Evolutionary conservation across 345 rosid genomes (phyloP).

Genomic region (Salix purpurea): DNA sequence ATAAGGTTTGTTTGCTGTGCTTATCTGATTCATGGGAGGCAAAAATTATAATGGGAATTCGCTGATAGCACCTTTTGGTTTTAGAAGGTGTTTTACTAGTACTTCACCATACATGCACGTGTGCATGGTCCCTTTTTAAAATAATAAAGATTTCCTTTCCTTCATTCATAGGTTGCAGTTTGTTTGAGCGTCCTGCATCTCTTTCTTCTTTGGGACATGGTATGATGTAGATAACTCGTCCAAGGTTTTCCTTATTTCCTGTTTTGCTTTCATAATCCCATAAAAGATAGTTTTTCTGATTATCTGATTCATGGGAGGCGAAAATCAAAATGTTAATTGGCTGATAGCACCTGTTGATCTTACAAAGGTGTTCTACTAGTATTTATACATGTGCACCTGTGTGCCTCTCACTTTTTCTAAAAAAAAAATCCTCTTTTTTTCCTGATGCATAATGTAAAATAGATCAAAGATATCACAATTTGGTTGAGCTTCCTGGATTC

Average conservation of each 20-base stretch:
- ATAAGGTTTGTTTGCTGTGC: not conserved
- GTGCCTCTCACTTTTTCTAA: too few relatives aligned
- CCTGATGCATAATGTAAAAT: not conserved
- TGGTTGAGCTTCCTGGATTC: not conserved
- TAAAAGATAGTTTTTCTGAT: too few relatives aligned
- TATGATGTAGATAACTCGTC: too few relatives aligned
- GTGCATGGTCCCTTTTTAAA: not conserved
- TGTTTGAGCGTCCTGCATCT: too few relatives aligned
- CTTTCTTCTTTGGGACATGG: too few relatives aligned
- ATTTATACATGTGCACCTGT: not conserved
- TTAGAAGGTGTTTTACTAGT: not conserved
- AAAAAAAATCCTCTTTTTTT: too few relatives aligned
- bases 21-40: not conserved
- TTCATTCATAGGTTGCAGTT: too few relatives aligned
- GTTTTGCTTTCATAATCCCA: too few relatives aligned
- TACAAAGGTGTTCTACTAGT: not conserved
- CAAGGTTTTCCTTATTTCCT: too few relatives aligned
- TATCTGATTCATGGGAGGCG: too few relatives aligned
- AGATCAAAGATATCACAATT: not conserved
- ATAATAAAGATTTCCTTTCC: not conserved
- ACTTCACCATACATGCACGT: not conserved
- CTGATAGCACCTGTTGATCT: too few relatives aligned
- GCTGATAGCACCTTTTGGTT: not conserved
- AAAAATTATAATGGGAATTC: not conserved
- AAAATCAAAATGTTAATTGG: too few relatives aligned